phyloP scores from a whole-genome alignment of 768 basidiomycete species.

The Favolaschia claudopus region DNA sequence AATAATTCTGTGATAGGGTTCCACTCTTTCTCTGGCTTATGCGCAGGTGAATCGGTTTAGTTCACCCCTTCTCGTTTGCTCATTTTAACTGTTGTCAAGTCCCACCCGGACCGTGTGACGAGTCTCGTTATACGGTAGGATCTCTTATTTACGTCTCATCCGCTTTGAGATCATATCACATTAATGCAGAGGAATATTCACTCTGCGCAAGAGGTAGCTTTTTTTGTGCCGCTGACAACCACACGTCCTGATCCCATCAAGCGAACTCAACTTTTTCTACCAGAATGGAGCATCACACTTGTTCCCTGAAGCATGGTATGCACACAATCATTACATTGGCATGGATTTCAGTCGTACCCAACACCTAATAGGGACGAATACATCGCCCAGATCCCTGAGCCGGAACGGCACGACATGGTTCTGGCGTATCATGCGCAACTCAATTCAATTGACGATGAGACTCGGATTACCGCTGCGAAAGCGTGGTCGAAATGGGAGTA shows the following conservation, averaged over 20 bases:
- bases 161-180: not conserved
- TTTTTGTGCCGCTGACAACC: not conserved
- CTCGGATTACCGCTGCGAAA: constrained; percentile 72
- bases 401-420: constrained; percentile 81
- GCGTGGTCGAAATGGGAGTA: constrained; percentile 95
- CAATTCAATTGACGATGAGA: constrained; percentile 72
- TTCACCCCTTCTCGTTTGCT: not conserved
- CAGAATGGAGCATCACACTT: constrained; percentile 84
- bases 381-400: constrained; percentile 79
- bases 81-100: constrained; percentile 43
- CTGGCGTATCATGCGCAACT: constrained; percentile 85
- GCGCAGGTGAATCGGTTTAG: constrained; percentile 65
- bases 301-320: constrained; percentile 88
- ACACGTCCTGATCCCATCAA: constrained; percentile 18
- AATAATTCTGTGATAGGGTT: constrained; percentile 59
- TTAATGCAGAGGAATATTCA: constrained; percentile 80
- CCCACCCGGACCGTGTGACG: constrained; percentile 83
- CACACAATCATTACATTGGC: not conserved
- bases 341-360: not conserved
- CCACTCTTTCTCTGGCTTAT: constrained; percentile 86
- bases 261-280: constrained; percentile 93
- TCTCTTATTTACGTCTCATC: not conserved
- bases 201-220: constrained; percentile 74
- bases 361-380: constrained; percentile 94
- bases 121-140: constrained; percentile 77